Base-by-base conservation (phyloP, 163 green algal genomes). In the Scenedesmus sp. region DNA sequence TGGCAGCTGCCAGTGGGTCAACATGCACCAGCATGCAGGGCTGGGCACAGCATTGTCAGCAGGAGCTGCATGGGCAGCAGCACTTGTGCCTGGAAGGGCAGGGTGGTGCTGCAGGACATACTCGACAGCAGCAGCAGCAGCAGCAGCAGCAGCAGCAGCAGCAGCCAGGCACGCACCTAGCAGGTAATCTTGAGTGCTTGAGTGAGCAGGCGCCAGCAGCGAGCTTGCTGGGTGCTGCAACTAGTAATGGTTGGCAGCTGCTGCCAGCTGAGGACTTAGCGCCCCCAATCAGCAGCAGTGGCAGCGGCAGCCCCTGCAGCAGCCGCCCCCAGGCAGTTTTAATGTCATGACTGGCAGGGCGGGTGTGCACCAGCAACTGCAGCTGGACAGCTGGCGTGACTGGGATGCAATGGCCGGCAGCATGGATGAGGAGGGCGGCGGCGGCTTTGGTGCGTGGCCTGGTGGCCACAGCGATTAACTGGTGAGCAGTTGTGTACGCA, bases 101-200 rank as follows among this genome's bases (percentile, higher is more conserved):
- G n/a, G 81, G 0, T 42, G 53, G 2, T 24, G 2, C 35, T 73
- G 81, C 49, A 87, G 49, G 16, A 51, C 1, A 0, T n/a, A 35
- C 30, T n/a, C n/a, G n/a, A n/a, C n/a, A n/a, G n/a, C n/a, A n/a
- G n/a, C n/a, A 40, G 7, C 18, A 40, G 22, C 83, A 80, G 56
- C 83, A 88, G 42, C 56, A 88, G 83, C 83, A 88, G 53, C 83
- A 81, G 61, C 83, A 80, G 83, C 83, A 78, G 33, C 56, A 81
- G 3, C n/a, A 46, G 6, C 51, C 35, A 3, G 51, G 7, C 13
- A 1, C 1, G 26, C 35, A 40, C 6, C 9, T 26, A 30, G 49
- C 35, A 82, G 68, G 46, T 61, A 12, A 16, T 46, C 3, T 10
- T 12, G 20, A 76, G 65, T 7, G 0, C 16, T 7, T 40, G 37